Evolutionary conservation across 2,329 filamentous ascomycete species (phyloP), one percentile per base, ranked within the genome.

Genomic region (Sporothrix euskadiensis): DNA sequence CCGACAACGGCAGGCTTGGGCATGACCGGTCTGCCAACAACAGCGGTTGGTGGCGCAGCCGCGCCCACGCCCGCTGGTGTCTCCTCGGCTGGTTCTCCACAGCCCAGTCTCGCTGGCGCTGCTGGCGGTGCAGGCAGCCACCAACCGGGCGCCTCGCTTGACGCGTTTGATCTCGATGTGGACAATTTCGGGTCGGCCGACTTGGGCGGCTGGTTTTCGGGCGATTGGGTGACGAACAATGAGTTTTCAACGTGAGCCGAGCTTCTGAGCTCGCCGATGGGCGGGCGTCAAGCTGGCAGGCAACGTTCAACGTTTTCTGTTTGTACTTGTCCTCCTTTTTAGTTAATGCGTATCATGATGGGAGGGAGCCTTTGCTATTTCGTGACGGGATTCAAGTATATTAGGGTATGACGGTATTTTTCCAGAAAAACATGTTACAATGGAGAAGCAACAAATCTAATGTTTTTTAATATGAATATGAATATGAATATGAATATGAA

Each of bases 111-210:
- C 7, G 14, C 14, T 19, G 44, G 44, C 19, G 56, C 26, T 10
- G 39, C 19, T 10, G 39, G 19, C 16, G 66, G 41, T 14, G 56
- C 47, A 41, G 12, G n/a, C 59, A 9, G 54, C 26, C 30, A 41
- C 6, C 68, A 30, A 41, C 69, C 54, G 41, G 32, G 32, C 1
- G 49, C 41, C 32, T 76, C 80, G 0, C 74, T 81, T 8, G 79
- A 81, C 54, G 80, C 78, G 4, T 77, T 81, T 65, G 79, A 81
- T 66, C 79, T 81, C 35, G 80, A 80, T 19, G 71, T 79, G 12
- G 79, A 80, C 22, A 75, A 71, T 14, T 78, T 79, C 30, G 78
- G 76, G 54, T 19, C 69, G 56, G 68, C 76, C 47, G 74, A 75
- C 8, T 32, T 75, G 8, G 66, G 71, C 49, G 69, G 57, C 41